Evolutionary conservation across 73 alveolate genomes (phyloP), one percentile per base, ranked within the genome.

Genomic region (Loxodes magnus): DNA sequence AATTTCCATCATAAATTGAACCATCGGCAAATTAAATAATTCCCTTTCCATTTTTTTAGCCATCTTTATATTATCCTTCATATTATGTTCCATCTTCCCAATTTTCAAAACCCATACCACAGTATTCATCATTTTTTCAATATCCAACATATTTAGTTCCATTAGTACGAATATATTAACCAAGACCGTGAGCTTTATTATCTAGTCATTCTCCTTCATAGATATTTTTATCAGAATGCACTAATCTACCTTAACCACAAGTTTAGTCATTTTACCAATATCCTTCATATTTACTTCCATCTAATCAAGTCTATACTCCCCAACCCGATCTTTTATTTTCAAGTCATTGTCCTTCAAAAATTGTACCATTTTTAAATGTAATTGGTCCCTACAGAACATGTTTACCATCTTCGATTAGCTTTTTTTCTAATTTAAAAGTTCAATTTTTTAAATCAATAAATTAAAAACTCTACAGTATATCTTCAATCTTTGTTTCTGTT

Each of bases 1-100:
- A 56, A 43, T 37, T 30, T 21, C 69, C 69, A 20, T 56, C 69
- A 15, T 49, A 46, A 41, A 34, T 27, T 16, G 34, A 37, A 5
- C 70, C 56, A 17, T 56, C 69, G 10, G 41, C 12, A 31, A 31
- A n/a, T 31, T 31, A 9, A 9, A 31, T 9, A 31, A 31, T 31
- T 31, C 41, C 41, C 10, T 31, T 31, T 31, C 41, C 41, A 31
- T n/a, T 31, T 31, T 31, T n/a, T n/a, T 9, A n/a, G 41, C 10
- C 41, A 9, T 31, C 10, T 31, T 31, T n/a, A n/a, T 9, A 31
- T 7, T 31, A 7, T 31, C 41, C 41, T n/a, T n/a, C 7, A 31
- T 31, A 31, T 31, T 9, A 31, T 9, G 41, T 31, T 7, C 41
- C 41, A 9, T 31, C 41, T 9, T n/a, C 10, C 10, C 41, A 9